phyloP scores from a whole-genome alignment of 1,139 yeast species.

The Saccharomyces hybrid region DNA sequence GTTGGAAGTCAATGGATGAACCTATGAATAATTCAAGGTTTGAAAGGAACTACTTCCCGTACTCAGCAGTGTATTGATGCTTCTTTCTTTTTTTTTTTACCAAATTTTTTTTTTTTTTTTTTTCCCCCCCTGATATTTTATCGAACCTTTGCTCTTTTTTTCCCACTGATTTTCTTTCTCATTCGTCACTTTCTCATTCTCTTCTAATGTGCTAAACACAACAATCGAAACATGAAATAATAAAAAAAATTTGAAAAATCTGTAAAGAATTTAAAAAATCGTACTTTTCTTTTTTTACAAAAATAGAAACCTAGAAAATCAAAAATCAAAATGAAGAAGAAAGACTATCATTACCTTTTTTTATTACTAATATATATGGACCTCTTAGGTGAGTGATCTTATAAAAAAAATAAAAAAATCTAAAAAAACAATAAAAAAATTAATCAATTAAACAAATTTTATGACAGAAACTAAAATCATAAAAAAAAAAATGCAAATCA shows the following conservation, averaged over 20 bases:
- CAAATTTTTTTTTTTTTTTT: neutral
- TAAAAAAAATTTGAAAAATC: neutral
- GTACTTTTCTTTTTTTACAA: neutral
- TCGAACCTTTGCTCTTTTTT: neutral
- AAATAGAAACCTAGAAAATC: neutral
- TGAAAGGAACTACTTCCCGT: slow-evolving; percentile 1
- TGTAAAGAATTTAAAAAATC: neutral
- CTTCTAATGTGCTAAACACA: neutral
- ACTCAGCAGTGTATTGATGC: slow-evolving; percentile 3
- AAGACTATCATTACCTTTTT: neutral
- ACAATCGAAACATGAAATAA: neutral
- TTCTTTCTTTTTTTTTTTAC: too few species aligned
- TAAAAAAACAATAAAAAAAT: neutral
- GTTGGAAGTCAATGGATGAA: neutral
- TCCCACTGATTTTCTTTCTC: neutral
- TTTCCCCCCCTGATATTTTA: too few species aligned
- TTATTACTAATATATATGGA: slow-evolving; percentile 5
- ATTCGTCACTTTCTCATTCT: neutral
- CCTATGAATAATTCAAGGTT: neutral
- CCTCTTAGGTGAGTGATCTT: slow-evolving; percentile 11
- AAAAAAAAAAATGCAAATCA: neutral
- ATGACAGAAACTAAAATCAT: neutral
- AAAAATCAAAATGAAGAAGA: neutral
- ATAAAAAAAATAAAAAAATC: neutral
- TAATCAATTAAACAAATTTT: neutral